A percentile compares a stretch with the other conserved stretches of the same genome.
Conservation (phyloP, 345 rosid genomes). For the Trapa bicornis region DNA sequence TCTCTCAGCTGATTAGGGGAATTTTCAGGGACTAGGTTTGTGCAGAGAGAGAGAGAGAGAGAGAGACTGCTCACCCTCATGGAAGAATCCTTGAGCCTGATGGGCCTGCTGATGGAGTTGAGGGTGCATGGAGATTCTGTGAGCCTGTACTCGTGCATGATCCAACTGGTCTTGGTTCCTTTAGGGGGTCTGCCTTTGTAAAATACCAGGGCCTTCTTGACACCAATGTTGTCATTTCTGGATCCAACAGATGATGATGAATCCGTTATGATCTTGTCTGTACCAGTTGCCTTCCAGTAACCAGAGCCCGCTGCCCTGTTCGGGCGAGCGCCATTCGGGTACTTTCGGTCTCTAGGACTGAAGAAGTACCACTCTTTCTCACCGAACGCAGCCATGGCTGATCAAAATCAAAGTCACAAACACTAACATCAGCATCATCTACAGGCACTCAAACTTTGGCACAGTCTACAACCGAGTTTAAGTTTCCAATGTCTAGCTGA, state of each 20-base stretch:
- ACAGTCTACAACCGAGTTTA: too few species aligned
- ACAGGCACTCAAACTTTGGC: neutral
- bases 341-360: constrained; percentile 93
- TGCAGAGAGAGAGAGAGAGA: neutral
- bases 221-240: constrained; percentile 51
- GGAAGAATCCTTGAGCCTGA: constrained; percentile 52
- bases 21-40: neutral
- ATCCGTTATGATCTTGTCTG: constrained; percentile 59
- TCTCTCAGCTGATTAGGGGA: neutral
- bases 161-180: constrained; percentile 91
- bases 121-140: constrained; percentile 24
- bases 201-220: constrained; percentile 91
- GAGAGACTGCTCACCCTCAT: constrained; percentile 58
- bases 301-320: constrained; percentile 97
- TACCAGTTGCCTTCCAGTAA: constrained; percentile 97
- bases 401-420: constrained; percentile 1
- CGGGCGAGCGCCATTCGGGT: constrained; percentile 93
- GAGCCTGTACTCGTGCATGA: constrained; percentile 96
- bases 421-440: neutral
- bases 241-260: constrained; percentile 14
- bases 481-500: neutral
- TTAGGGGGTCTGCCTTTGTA: constrained; percentile 91
- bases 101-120: constrained; percentile 14
- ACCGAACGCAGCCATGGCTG: constrained; percentile 66
- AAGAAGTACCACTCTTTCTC: constrained; percentile 99